Evolutionary conservation across 306 rosid genomes (phyloP).

Genomic region (Datisca glomerata): DNA sequence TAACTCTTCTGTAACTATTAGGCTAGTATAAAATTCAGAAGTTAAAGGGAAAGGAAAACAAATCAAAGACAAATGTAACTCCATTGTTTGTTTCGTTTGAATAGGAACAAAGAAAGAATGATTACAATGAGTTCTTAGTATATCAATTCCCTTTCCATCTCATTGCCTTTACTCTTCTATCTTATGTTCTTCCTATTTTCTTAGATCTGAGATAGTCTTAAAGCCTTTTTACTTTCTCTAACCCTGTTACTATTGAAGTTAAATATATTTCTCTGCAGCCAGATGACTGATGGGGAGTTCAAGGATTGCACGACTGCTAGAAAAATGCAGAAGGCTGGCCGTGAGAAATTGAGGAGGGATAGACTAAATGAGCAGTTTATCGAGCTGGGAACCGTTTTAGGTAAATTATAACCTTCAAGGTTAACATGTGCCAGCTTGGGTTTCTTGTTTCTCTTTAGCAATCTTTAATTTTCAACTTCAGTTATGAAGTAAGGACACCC

Average conservation of each 20-base stretch:
- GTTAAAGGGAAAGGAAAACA: too few species aligned
- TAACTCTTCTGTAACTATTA: too few species aligned
- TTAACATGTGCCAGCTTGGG: too few species aligned
- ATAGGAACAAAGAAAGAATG: background rate
- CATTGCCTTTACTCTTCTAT: background rate
- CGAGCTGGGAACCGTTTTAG: constrained; percentile 55
- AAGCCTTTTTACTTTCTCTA: constrained; percentile 2
- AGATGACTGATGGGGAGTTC: constrained; percentile 33
- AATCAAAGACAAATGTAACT: too few species aligned
- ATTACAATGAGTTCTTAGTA: background rate
- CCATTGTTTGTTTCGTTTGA: too few species aligned
- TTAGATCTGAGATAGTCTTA: background rate
- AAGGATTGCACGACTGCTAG: constrained; percentile 58
- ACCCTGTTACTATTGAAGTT: constrained; percentile 1
- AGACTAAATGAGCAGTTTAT: constrained; percentile 68
- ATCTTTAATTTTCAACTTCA: background rate
- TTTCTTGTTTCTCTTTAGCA: background rate
- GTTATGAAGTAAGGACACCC: background rate
- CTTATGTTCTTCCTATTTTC: background rate
- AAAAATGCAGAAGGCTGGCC: constrained; percentile 76
- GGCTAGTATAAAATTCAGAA: too few species aligned
- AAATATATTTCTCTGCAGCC: constrained; percentile 21
- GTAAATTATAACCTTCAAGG: constrained; percentile 14
- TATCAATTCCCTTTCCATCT: background rate
- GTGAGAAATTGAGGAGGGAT: constrained; percentile 83